Conservation (phyloP, 345 rosid genomes). For the Pugionium dolabratum region DNA sequence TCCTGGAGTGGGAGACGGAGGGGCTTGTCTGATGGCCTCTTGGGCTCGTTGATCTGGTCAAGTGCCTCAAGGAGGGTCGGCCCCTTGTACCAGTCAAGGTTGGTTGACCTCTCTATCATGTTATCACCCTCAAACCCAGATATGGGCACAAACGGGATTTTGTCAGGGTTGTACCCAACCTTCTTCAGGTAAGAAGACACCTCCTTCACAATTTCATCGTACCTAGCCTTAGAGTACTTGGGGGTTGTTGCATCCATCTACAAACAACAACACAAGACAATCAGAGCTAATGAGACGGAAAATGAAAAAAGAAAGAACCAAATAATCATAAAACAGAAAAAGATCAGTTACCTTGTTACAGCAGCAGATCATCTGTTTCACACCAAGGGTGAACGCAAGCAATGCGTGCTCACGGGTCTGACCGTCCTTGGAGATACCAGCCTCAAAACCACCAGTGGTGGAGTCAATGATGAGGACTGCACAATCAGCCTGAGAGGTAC, state of each 20-base stretch:
- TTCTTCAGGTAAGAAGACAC: slow-evolving; percentile 58
- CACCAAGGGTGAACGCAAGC: slow-evolving; percentile 68
- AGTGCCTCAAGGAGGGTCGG: slow-evolving; percentile 56
- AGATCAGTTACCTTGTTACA: slow-evolving; percentile 58
- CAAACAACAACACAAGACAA: background rate
- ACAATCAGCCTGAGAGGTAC: slow-evolving; percentile 80
- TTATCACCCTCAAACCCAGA: slow-evolving; percentile 57
- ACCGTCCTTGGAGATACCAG: slow-evolving; percentile 81
- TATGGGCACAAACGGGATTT: slow-evolving; percentile 51
- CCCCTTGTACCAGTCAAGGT: slow-evolving; percentile 60
- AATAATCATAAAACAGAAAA: background rate
- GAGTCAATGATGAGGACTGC: slow-evolving; percentile 76
- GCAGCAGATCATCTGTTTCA: slow-evolving; percentile 71
- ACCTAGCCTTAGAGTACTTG: slow-evolving; percentile 54
- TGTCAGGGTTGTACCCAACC: slow-evolving; percentile 55
- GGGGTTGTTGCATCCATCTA: slow-evolving; percentile 60
- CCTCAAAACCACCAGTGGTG: slow-evolving; percentile 80
- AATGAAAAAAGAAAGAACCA: background rate
- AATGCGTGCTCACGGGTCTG: slow-evolving; percentile 77
- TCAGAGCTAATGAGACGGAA: background rate
- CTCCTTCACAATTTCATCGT: slow-evolving; percentile 54
- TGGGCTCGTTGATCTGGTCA: slow-evolving; percentile 54
- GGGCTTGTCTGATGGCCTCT: slow-evolving; percentile 87
- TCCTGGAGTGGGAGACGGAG: slow-evolving; percentile 89
- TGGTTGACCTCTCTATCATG: slow-evolving; percentile 57